Conservation (phyloP, 2,329 filamentous ascomycete species). For the Boeremia exigua region DNA sequence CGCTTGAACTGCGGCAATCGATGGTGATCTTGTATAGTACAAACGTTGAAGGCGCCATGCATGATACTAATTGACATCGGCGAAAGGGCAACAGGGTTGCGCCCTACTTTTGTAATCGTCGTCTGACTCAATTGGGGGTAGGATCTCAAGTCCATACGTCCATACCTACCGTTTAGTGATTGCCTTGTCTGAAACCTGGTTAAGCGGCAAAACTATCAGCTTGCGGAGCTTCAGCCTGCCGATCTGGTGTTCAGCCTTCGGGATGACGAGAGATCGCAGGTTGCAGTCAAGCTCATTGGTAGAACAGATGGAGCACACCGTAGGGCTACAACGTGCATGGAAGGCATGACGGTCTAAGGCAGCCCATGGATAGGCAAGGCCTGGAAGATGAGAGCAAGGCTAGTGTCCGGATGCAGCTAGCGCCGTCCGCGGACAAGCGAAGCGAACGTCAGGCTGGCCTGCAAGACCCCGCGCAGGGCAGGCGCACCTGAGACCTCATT, state of each 20-base stretch:
- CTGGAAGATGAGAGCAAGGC: background rate
- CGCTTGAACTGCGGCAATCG: conserved; percentile 1
- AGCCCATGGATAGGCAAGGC: background rate
- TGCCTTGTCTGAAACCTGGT: background rate
- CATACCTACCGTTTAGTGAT: background rate
- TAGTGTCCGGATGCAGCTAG: background rate
- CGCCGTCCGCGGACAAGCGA: conserved; percentile 1
- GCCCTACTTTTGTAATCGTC: background rate
- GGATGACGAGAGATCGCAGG: too few relatives aligned
- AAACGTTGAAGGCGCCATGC: conserved; percentile 8
- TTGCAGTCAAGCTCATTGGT: too few relatives aligned
- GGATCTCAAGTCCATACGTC: background rate
- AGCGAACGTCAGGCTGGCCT: conserved; percentile 3
- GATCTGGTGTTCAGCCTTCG: too few relatives aligned
- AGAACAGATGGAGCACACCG: background rate
- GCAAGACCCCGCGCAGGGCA: conserved; percentile 3
- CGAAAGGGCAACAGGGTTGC: background rate
- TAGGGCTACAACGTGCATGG: background rate
- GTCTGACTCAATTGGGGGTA: background rate
- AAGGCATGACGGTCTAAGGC: background rate
- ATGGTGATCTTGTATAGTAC: background rate
- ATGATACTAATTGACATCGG: background rate
- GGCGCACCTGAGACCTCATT: background rate
- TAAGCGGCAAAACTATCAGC: too few relatives aligned
- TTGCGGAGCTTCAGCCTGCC: too few relatives aligned